These are phyloP conservation scores for Dioszegia aurantiaca DNA, from an alignment of 768 basidiomycete genomes.

Conservation along the genomic window DNA sequence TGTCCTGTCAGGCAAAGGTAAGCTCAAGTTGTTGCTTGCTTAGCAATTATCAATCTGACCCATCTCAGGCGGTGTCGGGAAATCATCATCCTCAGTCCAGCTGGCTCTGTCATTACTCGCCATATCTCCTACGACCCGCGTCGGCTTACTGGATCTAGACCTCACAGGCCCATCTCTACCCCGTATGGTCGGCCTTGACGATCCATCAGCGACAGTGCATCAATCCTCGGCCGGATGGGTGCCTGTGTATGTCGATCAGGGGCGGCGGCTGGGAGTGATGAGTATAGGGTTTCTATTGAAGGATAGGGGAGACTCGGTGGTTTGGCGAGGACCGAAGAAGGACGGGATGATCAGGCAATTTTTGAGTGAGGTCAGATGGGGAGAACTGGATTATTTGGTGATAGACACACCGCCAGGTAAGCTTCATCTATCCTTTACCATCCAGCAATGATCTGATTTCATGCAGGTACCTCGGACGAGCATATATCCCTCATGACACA, in stretches of 20 bases:
- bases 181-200: constrained; percentile 85
- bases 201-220: constrained; percentile 65
- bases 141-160: constrained; percentile 90
- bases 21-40: constrained; percentile 4
- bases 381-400: constrained; percentile 86
- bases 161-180: constrained; percentile 93
- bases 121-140: constrained; percentile 64
- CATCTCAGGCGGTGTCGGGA: constrained; percentile 72
- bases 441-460: background rate
- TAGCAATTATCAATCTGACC: background rate
- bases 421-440: constrained; percentile 31
- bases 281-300: constrained; percentile 92
- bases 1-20: constrained; percentile 86
- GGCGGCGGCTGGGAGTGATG: constrained; percentile 81
- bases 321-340: constrained; percentile 99
- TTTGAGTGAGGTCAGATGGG: constrained; percentile 98
- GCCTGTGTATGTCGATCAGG: constrained; percentile 88
- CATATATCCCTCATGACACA: constrained; percentile 94
- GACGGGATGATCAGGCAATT: constrained; percentile 98
- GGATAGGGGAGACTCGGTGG: constrained; percentile 84
- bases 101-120: constrained; percentile 77
- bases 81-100: constrained; percentile 92
- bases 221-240: constrained; percentile 97
- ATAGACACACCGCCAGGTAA: constrained; percentile 95
- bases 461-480: constrained; percentile 96